Base-by-base conservation (phyloP, 2,329 filamentous ascomycete species). In the Sclerotinia trifoliorum region DNA sequence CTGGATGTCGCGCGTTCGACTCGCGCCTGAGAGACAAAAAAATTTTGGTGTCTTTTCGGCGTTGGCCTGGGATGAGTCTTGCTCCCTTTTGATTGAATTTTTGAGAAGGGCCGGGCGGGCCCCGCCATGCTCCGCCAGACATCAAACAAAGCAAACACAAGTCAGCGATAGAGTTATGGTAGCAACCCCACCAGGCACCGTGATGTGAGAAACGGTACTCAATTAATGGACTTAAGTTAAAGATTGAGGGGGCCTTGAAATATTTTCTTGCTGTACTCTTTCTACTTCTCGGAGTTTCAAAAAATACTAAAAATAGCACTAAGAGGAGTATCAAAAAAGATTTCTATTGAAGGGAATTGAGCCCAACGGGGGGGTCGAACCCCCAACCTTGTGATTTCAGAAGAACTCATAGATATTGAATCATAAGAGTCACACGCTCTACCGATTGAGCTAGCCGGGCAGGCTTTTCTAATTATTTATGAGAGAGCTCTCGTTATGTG, bases 371-470 rank as follows among this genome's bases (percentile, higher is more conserved):
- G 39, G 58, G 58, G 39, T 62, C 58, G 58, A 62, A 62, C 58
- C 39, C 58, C 39, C 58, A 62, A 62, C 58, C 58, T 62, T 62
- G 58, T 44, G 58, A 44, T 62, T 49, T 62, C 44, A 62, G 24
- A 49, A 35, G 58, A 57, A 57, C 55, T 57, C 55, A 35, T 62
- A 24, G 29, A 49, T 49, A 49, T 11, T 35, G 55, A 42, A 62
- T 57, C 63, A 32, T 75, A 74, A 75, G 73, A 75, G 73, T 70
- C 74, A 73, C 73, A 75, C 73, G 74, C 74, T 75, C 74, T 75
- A 75, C 74, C 74, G 73, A 75, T 75, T 75, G 74, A 75, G 74
- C 74, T 75, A 74, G 67, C 73, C 72, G 71, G 73, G 73, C 70
- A 49, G 13, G 42, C 35, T 61, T 49, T 49, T 24, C 5, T 8